Base-by-base conservation (phyloP, 176 grass and related monocot genomes). In the Carex littledalei region DNA sequence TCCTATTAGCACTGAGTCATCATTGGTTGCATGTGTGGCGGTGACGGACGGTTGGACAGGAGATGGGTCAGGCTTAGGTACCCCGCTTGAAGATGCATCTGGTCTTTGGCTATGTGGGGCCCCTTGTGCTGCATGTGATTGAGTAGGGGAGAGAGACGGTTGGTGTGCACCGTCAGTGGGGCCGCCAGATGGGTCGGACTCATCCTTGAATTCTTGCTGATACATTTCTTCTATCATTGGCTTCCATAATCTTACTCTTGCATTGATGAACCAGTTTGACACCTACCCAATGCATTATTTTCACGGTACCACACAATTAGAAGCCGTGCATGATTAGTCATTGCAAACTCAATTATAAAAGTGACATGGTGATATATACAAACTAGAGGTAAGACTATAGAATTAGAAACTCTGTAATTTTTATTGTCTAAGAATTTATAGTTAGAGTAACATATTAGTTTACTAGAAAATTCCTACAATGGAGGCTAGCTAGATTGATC, bases 221-320 rank as follows among this genome's bases (percentile, higher is more conserved):
- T 99, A 96, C 97, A 99, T 99, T 80, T 99, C 97, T 85, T 99
- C 97, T 81, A 99, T 94, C 97, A 99, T 99, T 75, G 97, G 97
- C 88, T 99, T 99, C 97, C 97, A 99, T 61, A 99, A 87, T 72
- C 97, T 89, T 54, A 99, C 97, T 68, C 97, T 94, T 78, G 97
- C 97, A 85, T 99, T 99, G 88, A 99, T 99, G 91, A 99, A 99
- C 97, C 97, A 99, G 88, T 99, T 99, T 75, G 97, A 94, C 18
- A 99, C 97, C 97, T 99, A 86, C 80, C 89, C 31, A 85, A 21
- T 78, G 64, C 74, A 78, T 78, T 57, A 78, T 78, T 34, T 26
- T 15, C 73, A 78, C 35, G 50, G 74, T 78, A 78, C 26, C 24
- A 78, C 74, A 78, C 16, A 78, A 18, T 57, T 57, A 78, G 74